These are phyloP conservation scores for Phytophthora pinifolia DNA, from an alignment of 352 stramenopile genomes.

Conservation along the genomic window DNA sequence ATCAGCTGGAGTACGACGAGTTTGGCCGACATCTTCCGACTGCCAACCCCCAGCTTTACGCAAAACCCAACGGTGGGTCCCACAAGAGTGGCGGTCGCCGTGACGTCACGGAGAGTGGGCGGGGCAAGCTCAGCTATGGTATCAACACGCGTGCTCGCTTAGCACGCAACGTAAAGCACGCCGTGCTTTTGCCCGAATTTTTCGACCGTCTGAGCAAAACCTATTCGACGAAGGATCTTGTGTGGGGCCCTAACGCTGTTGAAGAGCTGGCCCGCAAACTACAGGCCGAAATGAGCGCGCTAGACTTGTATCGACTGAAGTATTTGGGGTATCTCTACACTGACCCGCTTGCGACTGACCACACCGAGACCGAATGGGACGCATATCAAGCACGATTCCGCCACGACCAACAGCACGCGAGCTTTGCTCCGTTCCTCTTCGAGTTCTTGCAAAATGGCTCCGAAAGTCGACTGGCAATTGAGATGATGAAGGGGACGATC, in stretches of 20 bases:
- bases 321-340: slow-evolving; percentile 85
- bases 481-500: slow-evolving; percentile 75
- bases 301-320: slow-evolving; percentile 80
- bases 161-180: slow-evolving; percentile 76
- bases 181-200: slow-evolving; percentile 85
- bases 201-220: slow-evolving; percentile 82
- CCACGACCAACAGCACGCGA: slow-evolving; percentile 39
- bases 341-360: slow-evolving; percentile 67
- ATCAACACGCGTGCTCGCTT: slow-evolving; percentile 76
- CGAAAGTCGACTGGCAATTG: slow-evolving; percentile 60
- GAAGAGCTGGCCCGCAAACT: slow-evolving; percentile 78
- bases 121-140: slow-evolving; percentile 67
- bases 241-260: slow-evolving; percentile 71
- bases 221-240: slow-evolving; percentile 76
- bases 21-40: slow-evolving; percentile 75
- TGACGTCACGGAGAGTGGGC: slow-evolving; percentile 66
- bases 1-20: slow-evolving; percentile 82
- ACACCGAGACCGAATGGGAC: slow-evolving; percentile 51
- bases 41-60: slow-evolving; percentile 43
- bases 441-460: slow-evolving; percentile 72
- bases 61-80: slow-evolving; percentile 39
- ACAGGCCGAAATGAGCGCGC: slow-evolving; percentile 63
- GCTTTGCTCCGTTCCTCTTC: slow-evolving; percentile 69
- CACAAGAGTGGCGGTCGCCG: slow-evolving; percentile 49
- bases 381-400: slow-evolving; percentile 24